Evolutionary conservation across 2,329 filamentous ascomycete genomes (phyloP).

Genomic region (Annulohypoxylon truncatum): DNA sequence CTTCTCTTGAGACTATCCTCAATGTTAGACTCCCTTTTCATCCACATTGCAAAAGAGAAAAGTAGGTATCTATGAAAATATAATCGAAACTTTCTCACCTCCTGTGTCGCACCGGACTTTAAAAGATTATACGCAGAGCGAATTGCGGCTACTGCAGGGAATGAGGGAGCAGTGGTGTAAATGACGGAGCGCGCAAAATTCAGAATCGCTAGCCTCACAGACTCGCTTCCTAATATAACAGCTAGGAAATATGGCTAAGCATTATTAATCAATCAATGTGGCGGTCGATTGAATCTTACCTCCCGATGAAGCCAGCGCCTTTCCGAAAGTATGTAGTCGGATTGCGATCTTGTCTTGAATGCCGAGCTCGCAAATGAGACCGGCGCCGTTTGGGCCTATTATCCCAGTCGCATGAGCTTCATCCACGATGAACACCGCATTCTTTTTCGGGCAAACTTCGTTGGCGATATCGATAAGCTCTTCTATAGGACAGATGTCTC

Average conservation of each 20-base stretch:
- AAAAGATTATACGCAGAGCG: constrained; percentile 48
- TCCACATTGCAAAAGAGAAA: neutral
- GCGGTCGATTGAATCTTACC: constrained; percentile 8
- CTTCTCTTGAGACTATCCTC: constrained; percentile 31
- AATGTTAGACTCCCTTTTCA: neutral
- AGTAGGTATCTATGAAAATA: neutral
- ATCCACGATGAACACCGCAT: constrained; percentile 64
- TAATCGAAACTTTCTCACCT: constrained; percentile 11
- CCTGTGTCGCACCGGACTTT: constrained; percentile 52
- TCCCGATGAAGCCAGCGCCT: constrained; percentile 52
- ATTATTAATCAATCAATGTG: neutral
- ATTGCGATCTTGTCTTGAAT: constrained; percentile 62
- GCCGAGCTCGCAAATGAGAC: constrained; percentile 61
- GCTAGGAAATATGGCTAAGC: constrained; percentile 28
- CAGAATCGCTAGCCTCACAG: constrained; percentile 26
- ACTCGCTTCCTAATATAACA: constrained; percentile 38
- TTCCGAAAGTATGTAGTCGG: constrained; percentile 65
- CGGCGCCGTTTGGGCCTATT: constrained; percentile 60
- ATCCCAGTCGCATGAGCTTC: constrained; percentile 66
- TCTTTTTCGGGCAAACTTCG: constrained; percentile 51
- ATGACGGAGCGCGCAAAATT: constrained; percentile 54
- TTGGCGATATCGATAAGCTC: constrained; percentile 53
- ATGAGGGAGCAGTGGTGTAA: constrained; percentile 58
- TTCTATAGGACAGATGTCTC: constrained; percentile 55
- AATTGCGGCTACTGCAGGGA: constrained; percentile 55